Evolutionary conservation across 1,139 yeast species (phyloP).

Genomic region (Protomyces lactucae-debilis): DNA sequence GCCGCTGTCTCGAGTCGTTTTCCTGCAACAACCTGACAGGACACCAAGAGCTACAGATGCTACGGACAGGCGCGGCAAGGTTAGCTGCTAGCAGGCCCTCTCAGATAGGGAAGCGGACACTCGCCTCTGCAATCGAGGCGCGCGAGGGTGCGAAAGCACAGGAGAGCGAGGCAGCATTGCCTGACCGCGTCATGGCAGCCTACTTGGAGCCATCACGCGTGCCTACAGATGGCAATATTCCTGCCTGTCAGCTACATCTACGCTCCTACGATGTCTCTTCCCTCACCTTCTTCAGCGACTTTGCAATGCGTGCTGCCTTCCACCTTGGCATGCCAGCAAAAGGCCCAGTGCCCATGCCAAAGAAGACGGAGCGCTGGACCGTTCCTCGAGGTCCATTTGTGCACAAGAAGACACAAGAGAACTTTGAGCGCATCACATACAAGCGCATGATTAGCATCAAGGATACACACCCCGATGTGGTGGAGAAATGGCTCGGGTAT

Average conservation of each 20-base stretch:
- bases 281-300: conserved; percentile 72
- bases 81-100: too few relatives aligned
- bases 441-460: conserved; percentile 66
- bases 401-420: conserved; percentile 90
- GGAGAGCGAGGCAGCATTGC: conserved; percentile 41
- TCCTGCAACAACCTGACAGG: too few relatives aligned
- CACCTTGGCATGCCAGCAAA: conserved; percentile 79
- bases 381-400: conserved; percentile 91
- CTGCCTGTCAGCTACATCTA: conserved; percentile 57
- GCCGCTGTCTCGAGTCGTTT: too few relatives aligned
- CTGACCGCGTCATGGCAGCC: conserved; percentile 76
- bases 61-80: too few relatives aligned
- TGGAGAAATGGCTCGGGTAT: conserved; percentile 77
- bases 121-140: background rate
- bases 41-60: too few relatives aligned
- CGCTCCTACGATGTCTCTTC: conserved; percentile 68
- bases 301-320: conserved; percentile 83
- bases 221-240: conserved; percentile 64
- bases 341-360: conserved; percentile 63
- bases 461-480: conserved; percentile 80
- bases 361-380: conserved; percentile 83
- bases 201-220: conserved; percentile 76
- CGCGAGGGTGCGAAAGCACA: background rate
- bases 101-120: background rate
- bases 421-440: conserved; percentile 83